These are phyloP conservation scores for Paratinospora sagittata DNA, from an alignment of 164 flowering plant species.

Conservation along the genomic window DNA sequence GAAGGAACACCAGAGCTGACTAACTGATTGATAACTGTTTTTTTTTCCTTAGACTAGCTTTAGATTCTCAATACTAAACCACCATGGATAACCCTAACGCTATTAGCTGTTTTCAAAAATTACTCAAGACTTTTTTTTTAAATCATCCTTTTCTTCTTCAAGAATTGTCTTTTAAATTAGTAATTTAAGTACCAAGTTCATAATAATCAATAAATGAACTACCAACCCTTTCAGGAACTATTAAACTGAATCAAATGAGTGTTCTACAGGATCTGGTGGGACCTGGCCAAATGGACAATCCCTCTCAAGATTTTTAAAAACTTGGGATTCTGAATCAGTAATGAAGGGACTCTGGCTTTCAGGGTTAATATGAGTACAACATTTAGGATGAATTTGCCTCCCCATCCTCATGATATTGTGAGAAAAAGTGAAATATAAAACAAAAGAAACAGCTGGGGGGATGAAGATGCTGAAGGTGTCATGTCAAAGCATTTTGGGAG, in stretches of 20 bases:
- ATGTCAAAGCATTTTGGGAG: no score
- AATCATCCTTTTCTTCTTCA: background rate
- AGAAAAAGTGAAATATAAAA: background rate
- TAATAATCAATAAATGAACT: background rate
- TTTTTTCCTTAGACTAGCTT: background rate
- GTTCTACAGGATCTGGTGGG: background rate
- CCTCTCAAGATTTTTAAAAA: background rate
- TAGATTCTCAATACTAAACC: background rate
- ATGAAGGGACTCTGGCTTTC: background rate
- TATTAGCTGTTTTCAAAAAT: background rate
- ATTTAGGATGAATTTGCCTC: background rate
- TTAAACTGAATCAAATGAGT: background rate
- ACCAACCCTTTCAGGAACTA: background rate
- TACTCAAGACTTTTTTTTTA: background rate
- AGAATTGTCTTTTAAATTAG: background rate
- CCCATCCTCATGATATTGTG: background rate
- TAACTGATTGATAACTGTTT: background rate
- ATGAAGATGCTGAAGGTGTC: background rate
- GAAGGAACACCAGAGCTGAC: background rate
- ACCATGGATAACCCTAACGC: background rate
- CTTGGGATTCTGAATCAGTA: background rate
- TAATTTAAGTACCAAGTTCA: background rate
- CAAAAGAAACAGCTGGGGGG: background rate
- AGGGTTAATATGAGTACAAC: background rate
- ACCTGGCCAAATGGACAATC: background rate